These are phyloP conservation scores for Elongisporangium undulatum DNA, from an alignment of 352 stramenopile genomes.

Conservation along the genomic window DNA sequence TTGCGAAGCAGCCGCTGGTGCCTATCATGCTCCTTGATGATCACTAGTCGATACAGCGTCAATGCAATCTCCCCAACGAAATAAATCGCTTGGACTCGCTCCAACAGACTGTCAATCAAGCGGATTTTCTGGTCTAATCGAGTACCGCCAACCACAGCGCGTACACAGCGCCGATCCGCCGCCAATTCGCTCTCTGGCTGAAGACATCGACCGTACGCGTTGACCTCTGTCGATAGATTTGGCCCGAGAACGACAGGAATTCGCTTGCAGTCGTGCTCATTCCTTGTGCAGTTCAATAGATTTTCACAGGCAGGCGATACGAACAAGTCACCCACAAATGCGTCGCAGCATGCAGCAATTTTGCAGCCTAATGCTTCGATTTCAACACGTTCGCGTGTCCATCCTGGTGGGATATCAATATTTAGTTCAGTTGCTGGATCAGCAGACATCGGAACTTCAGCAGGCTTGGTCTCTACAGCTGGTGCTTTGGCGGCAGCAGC, in stretches of 20 bases:
- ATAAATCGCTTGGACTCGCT: slow-evolving; percentile 52
- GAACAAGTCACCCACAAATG: neutral
- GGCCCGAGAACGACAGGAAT: neutral
- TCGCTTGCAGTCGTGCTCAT: neutral
- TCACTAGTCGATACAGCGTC: slow-evolving; percentile 47
- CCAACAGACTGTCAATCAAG: slow-evolving; percentile 58
- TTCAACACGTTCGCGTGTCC: neutral
- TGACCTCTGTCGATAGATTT: neutral
- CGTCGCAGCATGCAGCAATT: neutral
- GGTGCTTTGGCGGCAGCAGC: neutral
- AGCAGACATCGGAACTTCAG: neutral
- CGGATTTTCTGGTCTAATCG: slow-evolving; percentile 50
- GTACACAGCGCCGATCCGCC: no score
- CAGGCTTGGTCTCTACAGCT: neutral
- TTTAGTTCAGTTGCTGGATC: neutral
- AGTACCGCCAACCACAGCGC: slow-evolving; percentile 41
- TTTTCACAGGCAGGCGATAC: neutral
- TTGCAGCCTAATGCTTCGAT: neutral
- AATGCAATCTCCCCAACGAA: slow-evolving; percentile 63
- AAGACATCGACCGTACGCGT: neutral
- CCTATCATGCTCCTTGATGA: slow-evolving; percentile 9
- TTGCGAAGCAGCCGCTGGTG: neutral
- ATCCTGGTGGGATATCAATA: neutral
- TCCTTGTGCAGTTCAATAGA: neutral
- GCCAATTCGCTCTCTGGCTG: neutral